These are phyloP conservation scores for Rhodamnia argentea DNA, from an alignment of 345 rosid species.

Conservation along the genomic window DNA sequence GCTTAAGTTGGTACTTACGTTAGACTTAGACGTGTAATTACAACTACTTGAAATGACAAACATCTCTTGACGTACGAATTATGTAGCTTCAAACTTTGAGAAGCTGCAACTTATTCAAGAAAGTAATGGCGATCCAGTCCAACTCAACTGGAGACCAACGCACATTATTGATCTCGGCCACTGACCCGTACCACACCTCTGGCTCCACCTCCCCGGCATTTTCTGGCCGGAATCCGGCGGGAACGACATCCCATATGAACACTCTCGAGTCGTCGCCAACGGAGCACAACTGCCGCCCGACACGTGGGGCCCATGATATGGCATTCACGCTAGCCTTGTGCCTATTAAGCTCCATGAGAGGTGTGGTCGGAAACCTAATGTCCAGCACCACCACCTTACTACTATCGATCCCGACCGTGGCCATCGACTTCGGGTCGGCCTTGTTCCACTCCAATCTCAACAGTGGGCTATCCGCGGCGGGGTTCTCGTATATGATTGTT, in stretches of 20 bases:
- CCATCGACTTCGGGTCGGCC: slow-evolving; percentile 42
- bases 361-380: slow-evolving; percentile 43
- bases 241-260: slow-evolving; percentile 35
- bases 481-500: slow-evolving; percentile 46
- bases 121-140: slow-evolving; percentile 34
- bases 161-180: slow-evolving; percentile 34
- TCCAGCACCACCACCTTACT: slow-evolving; percentile 36
- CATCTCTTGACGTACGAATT: neutral
- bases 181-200: slow-evolving; percentile 33
- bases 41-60: neutral
- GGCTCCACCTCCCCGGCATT: slow-evolving; percentile 17
- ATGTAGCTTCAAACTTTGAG: slow-evolving; percentile 16
- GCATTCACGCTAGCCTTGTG: slow-evolving; percentile 43
- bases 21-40: neutral
- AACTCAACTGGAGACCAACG: slow-evolving; percentile 40
- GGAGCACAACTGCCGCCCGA: slow-evolving; percentile 33
- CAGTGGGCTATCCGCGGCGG: slow-evolving; percentile 18
- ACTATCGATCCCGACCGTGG: slow-evolving; percentile 40
- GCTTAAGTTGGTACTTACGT: neutral
- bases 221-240: neutral
- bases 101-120: slow-evolving; percentile 31
- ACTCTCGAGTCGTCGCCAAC: slow-evolving; percentile 46
- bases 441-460: slow-evolving; percentile 55
- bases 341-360: slow-evolving; percentile 25
- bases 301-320: slow-evolving; percentile 32